A percentile compares a stretch with the other conserved stretches of the same genome.
These are phyloP conservation scores for Macrophomina pseudophaseolina DNA, from an alignment of 2,329 filamentous ascomycete species.

Conservation along the genomic window DNA sequence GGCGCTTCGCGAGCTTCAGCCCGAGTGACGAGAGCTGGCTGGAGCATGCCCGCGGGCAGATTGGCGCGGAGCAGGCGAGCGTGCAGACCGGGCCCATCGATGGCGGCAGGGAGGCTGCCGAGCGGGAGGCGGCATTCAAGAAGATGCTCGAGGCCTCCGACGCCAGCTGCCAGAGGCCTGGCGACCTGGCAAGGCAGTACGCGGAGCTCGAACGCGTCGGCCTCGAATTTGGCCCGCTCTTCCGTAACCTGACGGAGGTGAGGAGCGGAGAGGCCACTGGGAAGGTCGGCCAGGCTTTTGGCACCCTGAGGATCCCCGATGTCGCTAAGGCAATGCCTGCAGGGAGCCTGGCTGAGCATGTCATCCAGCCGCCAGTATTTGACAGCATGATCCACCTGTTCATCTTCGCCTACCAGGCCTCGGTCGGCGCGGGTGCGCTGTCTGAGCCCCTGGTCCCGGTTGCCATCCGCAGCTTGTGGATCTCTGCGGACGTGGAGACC, in stretches of 20 bases:
- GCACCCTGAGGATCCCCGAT: neutral
- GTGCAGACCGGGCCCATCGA: neutral
- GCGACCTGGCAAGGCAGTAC: neutral
- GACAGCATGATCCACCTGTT: constrained; percentile 6
- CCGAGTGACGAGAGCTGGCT: neutral
- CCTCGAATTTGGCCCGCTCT: neutral
- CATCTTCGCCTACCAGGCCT: neutral
- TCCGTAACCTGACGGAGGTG: neutral
- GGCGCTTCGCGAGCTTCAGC: neutral
- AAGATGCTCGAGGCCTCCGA: neutral
- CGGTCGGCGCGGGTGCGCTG: neutral
- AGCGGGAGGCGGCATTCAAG: neutral
- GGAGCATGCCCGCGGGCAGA: neutral
- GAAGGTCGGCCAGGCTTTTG: neutral
- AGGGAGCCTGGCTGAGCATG: neutral
- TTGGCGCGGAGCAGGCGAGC: neutral
- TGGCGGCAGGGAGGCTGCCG: neutral
- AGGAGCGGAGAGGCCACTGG: neutral
- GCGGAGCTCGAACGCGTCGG: neutral
- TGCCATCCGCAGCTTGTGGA: neutral
- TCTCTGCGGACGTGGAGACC: neutral
- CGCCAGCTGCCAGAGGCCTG: neutral
- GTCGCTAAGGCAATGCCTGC: neutral
- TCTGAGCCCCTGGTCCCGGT: constrained; percentile 5
- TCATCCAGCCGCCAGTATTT: constrained; percentile 3